These are phyloP conservation scores for Cicer pinnatifidum DNA, from an alignment of 306 rosid genomes.

Conservation along the genomic window DNA sequence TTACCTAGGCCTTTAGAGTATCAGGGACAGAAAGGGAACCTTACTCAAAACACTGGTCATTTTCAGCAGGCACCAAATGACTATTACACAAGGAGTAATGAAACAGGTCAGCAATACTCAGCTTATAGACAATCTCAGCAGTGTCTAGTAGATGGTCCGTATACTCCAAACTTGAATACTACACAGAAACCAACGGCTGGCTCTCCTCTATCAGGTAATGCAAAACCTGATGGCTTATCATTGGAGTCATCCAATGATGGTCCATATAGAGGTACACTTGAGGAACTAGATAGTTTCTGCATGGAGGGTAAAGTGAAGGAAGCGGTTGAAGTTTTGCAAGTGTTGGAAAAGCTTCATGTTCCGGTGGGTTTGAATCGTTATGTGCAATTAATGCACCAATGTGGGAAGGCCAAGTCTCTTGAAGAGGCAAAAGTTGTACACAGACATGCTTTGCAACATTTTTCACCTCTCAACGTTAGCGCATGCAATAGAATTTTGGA, in stretches of 20 bases:
- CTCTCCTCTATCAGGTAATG: slow-evolving; percentile 47
- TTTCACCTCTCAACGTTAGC: slow-evolving; percentile 60
- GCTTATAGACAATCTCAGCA: slow-evolving; percentile 28
- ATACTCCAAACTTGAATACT: slow-evolving; percentile 43
- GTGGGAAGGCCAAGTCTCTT: slow-evolving; percentile 65
- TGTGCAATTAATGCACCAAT: slow-evolving; percentile 41
- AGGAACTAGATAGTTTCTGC: slow-evolving; percentile 64
- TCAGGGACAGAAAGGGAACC: slow-evolving; percentile 12
- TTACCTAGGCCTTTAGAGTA: slow-evolving; percentile 47
- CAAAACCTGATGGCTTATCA: slow-evolving; percentile 39
- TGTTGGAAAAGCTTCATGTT: slow-evolving; percentile 31
- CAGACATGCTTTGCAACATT: slow-evolving; percentile 47
- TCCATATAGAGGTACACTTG: slow-evolving; percentile 51
- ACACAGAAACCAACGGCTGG: slow-evolving; percentile 32
- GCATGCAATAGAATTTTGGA: slow-evolving; percentile 66
- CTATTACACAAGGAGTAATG: slow-evolving; percentile 2
- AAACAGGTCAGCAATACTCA: slow-evolving; percentile 43
- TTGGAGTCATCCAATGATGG: slow-evolving; percentile 43
- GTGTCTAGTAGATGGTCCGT: background rate
- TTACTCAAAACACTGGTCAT: background rate
- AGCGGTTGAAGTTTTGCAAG: slow-evolving; percentile 20
- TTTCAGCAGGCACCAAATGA: slow-evolving; percentile 11
- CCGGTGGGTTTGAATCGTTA: slow-evolving; percentile 16
- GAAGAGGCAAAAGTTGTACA: slow-evolving; percentile 73
- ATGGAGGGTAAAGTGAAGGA: slow-evolving; percentile 61